Evolutionary conservation across 169 alveolate species (phyloP), one percentile per base, ranked within the genome.

Genomic region (Plasmodium coatneyi): DNA sequence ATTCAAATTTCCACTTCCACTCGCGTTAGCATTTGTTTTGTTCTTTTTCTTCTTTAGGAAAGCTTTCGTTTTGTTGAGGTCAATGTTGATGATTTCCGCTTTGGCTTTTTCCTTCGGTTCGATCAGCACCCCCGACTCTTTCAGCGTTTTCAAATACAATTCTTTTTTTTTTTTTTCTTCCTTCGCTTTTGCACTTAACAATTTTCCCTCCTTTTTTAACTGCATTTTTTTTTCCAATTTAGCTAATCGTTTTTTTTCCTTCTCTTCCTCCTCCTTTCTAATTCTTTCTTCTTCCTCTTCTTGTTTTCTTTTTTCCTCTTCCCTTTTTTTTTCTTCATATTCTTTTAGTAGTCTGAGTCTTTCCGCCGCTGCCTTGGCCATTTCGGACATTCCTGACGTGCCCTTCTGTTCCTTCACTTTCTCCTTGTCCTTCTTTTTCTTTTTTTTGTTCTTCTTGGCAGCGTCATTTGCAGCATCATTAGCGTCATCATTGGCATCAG

Each of bases 311-410:
- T 95, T 92, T 76, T 97, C 98, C 76, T 97, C 98, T 74, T 93
- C 92, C 92, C 95, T 84, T 43, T 82, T 74, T 49, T 83, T 66
- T 32, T 92, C 96, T 39, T 79, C 95, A 25, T 43, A 52, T 56
- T 84, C 98, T 72, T 96, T 95, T 46, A 96, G 56, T 70, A 83
- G 83, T 16, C 97, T 83, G 43, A 95, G 96, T 19, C 97, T 89
- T 92, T 96, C 98, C 71, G 97, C 98, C 4, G 98, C 98, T 60
- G 96, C 95, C 78, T 72, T 92, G 71, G 98, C 97, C 28, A 96
- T 96, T 52, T 86, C 93, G 0, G 97, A 95, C 32, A 83, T 82
- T n/a, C 96, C 96, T 36, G 96, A 72, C 66, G 80, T 30, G 80
- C 71, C 49, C 70, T 97, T 71, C 49, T 93, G 25, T 52, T 76